Base-by-base conservation (phyloP, 2,329 filamentous ascomycete genomes). In the Neofusicoccum umdonicola region DNA sequence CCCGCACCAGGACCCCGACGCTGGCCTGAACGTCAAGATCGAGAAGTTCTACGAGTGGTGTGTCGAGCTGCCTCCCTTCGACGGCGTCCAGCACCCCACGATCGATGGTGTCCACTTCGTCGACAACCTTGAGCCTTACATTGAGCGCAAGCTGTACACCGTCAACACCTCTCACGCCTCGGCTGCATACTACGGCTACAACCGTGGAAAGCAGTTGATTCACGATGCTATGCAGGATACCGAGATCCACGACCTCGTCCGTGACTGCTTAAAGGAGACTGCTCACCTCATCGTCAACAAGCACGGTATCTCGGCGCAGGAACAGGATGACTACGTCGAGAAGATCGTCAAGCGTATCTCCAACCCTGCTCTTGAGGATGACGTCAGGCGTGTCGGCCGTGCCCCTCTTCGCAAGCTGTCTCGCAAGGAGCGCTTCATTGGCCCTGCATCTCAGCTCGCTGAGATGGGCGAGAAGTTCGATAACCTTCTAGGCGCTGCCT, bases 31-130 rank as follows among this genome's bases (percentile, higher is more conserved):
- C 74, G 95, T 99, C 70, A 93, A 90, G 73, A 93, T 99, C 54
- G 95, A 99, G 85, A 95, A 95, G 82, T 99, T 98, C 85, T 97
- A 92, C 82, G 95, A 99, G 83, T 99, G 95, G 95, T 94, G 95
- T 44, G 93, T 99, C 60, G 95, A 99, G 76, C 83, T 87, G 76
- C 90, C 87, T 50, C 94, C 94, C 2, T 97, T 98, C 79, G 74
- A 77, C 67, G 86, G 89, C 68, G 81, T 85, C 67, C 83, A 84
- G 62, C 85, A 87, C 70, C 93, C 93, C 5, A 80, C 86, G 17
- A 94, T 99, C 73, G 80, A 95, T 69, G 94, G 93, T 66, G 89
- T 98, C 76, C 91, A 96, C 82, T 97, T 92, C 88, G 95, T 98
- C 66, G 88, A 92, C 69, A 85, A 98, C 81, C 87, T 99, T 35